A percentile compares a stretch with the other conserved stretches of the same genome.
These are phyloP conservation scores for Cnidoscolus chayamansa DNA, from an alignment of 441 rosid species.

Conservation along the genomic window DNA sequence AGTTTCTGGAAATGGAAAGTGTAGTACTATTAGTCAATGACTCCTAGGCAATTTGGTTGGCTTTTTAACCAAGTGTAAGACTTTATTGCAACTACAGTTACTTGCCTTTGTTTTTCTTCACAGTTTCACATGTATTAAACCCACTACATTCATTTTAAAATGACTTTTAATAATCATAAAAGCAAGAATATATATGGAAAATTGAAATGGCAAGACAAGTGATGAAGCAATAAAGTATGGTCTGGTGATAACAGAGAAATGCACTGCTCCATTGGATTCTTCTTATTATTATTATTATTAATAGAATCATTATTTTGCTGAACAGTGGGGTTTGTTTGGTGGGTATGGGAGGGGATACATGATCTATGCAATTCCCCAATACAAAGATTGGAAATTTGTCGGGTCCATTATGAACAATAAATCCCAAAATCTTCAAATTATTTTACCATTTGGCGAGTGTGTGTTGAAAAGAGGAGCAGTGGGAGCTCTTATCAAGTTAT, in stretches of 20 bases:
- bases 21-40: slow-evolving; percentile 21
- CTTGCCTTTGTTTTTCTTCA: too few relatives aligned
- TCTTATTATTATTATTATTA: not conserved
- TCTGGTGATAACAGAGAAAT: not conserved
- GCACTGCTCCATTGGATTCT: slow-evolving; percentile 13
- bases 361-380: slow-evolving; percentile 6
- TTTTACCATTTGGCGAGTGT: not conserved
- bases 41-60: not conserved
- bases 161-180: too few relatives aligned
- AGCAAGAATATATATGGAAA: not conserved
- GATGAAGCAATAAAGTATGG: not conserved
- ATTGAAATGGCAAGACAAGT: not conserved
- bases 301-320: not conserved
- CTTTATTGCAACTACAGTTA: not conserved
- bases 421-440: too few relatives aligned
- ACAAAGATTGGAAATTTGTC: not conserved
- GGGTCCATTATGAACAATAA: slow-evolving; percentile 10
- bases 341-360: slow-evolving; percentile 11
- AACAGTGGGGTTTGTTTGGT: not conserved
- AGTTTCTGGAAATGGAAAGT: slow-evolving; percentile 17
- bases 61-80: slow-evolving; percentile 21
- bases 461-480: slow-evolving; percentile 11
- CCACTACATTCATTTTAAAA: too few relatives aligned
- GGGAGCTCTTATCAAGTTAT: slow-evolving; percentile 36
- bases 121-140: too few relatives aligned